Conservation (phyloP, 768 basidiomycete species). For the Inosperma sp. region DNA sequence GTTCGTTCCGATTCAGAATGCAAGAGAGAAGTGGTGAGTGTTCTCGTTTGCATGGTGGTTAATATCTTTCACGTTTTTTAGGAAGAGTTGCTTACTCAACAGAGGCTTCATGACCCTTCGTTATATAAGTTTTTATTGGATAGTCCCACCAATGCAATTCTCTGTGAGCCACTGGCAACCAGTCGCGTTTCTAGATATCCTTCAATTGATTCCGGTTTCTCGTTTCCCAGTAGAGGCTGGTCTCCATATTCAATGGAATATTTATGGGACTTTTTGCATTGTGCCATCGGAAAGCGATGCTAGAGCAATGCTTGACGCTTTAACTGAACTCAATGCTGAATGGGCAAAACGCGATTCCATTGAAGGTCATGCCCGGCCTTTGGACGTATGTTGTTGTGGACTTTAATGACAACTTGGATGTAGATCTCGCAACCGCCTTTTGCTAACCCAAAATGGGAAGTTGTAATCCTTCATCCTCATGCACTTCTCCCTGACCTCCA, state of each 20-base stretch:
- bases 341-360: neutral
- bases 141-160: conserved; percentile 11
- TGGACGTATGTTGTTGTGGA: conserved; percentile 8
- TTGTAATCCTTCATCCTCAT: conserved; percentile 13
- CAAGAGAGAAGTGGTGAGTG: conserved; percentile 7
- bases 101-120: conserved; percentile 7
- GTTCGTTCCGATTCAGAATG: conserved; percentile 1
- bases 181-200: neutral
- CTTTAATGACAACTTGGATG: conserved; percentile 3
- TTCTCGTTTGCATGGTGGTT: neutral
- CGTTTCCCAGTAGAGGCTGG: conserved; percentile 9
- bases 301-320: conserved; percentile 9
- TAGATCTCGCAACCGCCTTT: conserved; percentile 10
- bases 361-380: conserved; percentile 2
- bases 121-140: conserved; percentile 8
- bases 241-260: conserved; percentile 13
- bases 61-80: neutral
- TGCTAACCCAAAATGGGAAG: conserved; percentile 9
- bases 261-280: conserved; percentile 14
- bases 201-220: conserved; percentile 3
- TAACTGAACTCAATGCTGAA: conserved; percentile 7
- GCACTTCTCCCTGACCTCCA: conserved; percentile 10
- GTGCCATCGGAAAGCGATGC: conserved; percentile 10
- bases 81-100: conserved; percentile 11
- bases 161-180: conserved; percentile 5